A percentile compares a stretch with the other conserved stretches of the same genome.
Evolutionary conservation across 78 protist genomes (phyloP).

Genomic region (Fonticula alba): DNA sequence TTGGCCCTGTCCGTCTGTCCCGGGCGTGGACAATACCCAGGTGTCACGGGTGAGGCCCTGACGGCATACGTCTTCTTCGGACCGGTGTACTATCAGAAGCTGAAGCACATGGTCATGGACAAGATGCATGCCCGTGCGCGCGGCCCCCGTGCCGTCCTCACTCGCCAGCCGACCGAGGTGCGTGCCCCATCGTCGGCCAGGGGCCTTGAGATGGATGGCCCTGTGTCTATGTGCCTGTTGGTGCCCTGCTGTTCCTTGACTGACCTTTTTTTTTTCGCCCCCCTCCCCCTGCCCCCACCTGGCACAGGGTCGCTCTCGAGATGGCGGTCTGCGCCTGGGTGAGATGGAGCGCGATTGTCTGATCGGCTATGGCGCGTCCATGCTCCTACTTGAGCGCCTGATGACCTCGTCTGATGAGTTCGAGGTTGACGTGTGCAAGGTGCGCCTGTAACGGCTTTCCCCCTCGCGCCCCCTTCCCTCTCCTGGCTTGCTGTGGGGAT

Average conservation of each 20-base stretch:
- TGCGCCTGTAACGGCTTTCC: neutral
- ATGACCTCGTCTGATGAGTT: conserved; percentile 75
- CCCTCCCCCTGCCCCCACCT: too few relatives aligned
- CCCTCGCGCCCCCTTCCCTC: neutral
- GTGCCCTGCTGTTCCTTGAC: too few relatives aligned
- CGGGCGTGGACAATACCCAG: too few relatives aligned
- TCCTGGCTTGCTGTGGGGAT: conserved; percentile 12
- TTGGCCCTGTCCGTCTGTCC: neutral
- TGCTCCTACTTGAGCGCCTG: conserved; percentile 84
- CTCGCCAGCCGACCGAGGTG: conserved; percentile 99
- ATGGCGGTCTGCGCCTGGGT: conserved; percentile 99
- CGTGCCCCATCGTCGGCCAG: too few relatives aligned
- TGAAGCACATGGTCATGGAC: conserved; percentile 97
- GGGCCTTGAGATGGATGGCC: too few relatives aligned
- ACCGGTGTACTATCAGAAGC: conserved; percentile 98
- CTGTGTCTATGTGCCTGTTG: neutral
- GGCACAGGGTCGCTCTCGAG: conserved; percentile 79
- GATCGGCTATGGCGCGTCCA: conserved; percentile 78
- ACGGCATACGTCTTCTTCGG: conserved; percentile 89
- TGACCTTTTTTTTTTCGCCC: too few relatives aligned
- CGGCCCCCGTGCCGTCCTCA: conserved; percentile 86
- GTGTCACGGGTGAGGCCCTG: conserved; percentile 86
- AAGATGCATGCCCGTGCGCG: conserved; percentile 96
- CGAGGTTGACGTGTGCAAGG: conserved; percentile 51
- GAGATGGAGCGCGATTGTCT: conserved; percentile 96